Evolutionary conservation across 495 filamentous ascomycete genomes (phyloP), one percentile per base, ranked within the genome.

Genomic region (Aspergillus taichungensis): DNA sequence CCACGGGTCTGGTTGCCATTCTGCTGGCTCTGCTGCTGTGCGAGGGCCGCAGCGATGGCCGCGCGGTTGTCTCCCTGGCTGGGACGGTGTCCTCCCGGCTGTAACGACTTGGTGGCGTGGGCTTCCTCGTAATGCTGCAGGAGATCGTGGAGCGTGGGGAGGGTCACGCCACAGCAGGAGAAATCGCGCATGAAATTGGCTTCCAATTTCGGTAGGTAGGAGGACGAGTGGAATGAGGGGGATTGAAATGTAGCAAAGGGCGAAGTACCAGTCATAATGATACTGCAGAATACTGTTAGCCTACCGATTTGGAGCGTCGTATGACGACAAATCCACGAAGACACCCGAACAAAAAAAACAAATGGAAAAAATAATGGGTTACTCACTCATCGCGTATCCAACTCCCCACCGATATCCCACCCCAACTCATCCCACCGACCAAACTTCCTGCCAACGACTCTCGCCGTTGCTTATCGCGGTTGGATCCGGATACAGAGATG

Each of bases 351-450:
- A 24, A 24, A 24, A 24, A 4, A 24, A 24, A 24, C 1, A 24
- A 24, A 24, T 2, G 4, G 4, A 24, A 24, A 24, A 24, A 24
- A 24, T 33, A 29, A 12, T 11, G 36, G 34, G 41, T 43, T 35
- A 89, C 91, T 80, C 79, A 97, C 92, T 98, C 92, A 71, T 98
- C 92, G 56, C 87, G 79, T 64, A 98, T 90, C 76, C 89, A 97
- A 62, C 91, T 96, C 43, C 90, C 89, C 47, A 97, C 85, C 34
- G 92, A 97, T 14, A 94, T 76, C 45, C 91, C 94, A 58, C 94
- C 92, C 89, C 89, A 98, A 61, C 94, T 97, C 88, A 96, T 94
- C 42, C 88, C 90, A 48, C 79, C 83, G 52, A 90, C 83, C 56
- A 96, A 68, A 68, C 94, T 98, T 40, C 88, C 82, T 40, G 84